Base-by-base conservation (phyloP, 345 rosid genomes). In the Bretschneidera sinensis region DNA sequence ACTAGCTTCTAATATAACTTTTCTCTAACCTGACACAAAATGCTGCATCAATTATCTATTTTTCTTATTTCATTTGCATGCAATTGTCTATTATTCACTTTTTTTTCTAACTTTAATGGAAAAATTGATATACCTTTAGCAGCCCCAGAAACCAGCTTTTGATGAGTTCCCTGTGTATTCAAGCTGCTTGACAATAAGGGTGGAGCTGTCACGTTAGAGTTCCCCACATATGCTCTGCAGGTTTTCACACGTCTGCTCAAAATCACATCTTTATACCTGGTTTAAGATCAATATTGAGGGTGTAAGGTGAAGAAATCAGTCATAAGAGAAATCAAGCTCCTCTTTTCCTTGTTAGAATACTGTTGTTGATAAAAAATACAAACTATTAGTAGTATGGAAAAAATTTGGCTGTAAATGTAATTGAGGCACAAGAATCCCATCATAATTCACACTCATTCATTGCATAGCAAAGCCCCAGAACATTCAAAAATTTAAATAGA, bases 111-210 rank as follows among this genome's bases (percentile, higher is more conserved):
- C n/a, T n/a, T 14, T 17, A 9, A 13, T 8, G 13, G 10, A 21
- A 20, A 24, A 51, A 34, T n/a, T 17, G 22, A 17, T 24, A 5
- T 65, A 75, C 79, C 67, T 55, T 55, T 51, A 59, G 61, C 59
- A 34, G 60, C 59, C 19, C 52, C 13, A 6, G 22, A 50, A 14
- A n/a, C 31, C 25, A 54, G 45, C 45, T 17, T 48, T 51, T 49
- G 63, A 52, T 24, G 16, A 48, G 51, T 54, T 17, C 55, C 54
- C 17, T 23, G 35, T 8, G 54, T 51, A 23, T 53, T 35, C 15
- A 24, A 10, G 18, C 74, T 48, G 16, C 45, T 31, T 17, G 61
- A 31, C 55, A 65, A 49, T n/a, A 5, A 25, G 0, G 62, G 71
- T 11, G 17, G 66, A 15, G 34, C 25, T n/a, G 51, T 21, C 57